Evolutionary conservation across 257 asterid species (phyloP).

Genomic region (Scutellaria baicalensis): DNA sequence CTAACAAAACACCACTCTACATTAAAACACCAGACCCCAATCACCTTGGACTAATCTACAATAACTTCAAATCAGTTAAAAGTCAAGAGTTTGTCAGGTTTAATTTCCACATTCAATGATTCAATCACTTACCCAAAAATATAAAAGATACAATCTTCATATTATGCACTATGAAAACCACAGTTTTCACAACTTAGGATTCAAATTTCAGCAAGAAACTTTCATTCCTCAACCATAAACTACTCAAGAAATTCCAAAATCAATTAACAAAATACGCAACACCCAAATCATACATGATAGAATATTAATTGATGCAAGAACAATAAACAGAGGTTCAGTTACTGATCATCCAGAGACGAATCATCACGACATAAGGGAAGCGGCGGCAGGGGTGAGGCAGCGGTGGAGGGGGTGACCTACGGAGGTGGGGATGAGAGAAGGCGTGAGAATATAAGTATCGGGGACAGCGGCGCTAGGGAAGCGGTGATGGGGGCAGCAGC

Average conservation of each 20-base stretch:
- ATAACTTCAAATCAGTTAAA: background rate
- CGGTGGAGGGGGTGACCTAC: too few species aligned
- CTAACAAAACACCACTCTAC: background rate
- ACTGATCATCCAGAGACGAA: slow-evolving; percentile 22
- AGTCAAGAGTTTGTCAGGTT: background rate
- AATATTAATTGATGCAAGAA: background rate
- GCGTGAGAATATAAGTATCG: too few species aligned
- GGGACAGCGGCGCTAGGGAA: too few species aligned
- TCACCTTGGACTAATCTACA: background rate
- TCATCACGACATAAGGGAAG: too few species aligned
- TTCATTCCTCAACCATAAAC: background rate
- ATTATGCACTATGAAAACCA: too few species aligned
- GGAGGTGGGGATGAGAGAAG: too few species aligned
- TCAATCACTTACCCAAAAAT: background rate
- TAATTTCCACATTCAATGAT: background rate
- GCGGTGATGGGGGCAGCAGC: too few species aligned
- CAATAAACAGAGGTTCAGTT: background rate
- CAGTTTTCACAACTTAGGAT: background rate
- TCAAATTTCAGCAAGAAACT: background rate
- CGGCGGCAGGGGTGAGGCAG: too few species aligned
- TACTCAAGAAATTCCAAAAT: background rate
- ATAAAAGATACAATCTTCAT: too few species aligned
- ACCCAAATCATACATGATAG: background rate
- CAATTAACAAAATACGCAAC: background rate
- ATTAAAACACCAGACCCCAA: background rate